These are phyloP conservation scores for Stephania yunnanensis DNA, from an alignment of 164 flowering plant genomes.

Conservation along the genomic window DNA sequence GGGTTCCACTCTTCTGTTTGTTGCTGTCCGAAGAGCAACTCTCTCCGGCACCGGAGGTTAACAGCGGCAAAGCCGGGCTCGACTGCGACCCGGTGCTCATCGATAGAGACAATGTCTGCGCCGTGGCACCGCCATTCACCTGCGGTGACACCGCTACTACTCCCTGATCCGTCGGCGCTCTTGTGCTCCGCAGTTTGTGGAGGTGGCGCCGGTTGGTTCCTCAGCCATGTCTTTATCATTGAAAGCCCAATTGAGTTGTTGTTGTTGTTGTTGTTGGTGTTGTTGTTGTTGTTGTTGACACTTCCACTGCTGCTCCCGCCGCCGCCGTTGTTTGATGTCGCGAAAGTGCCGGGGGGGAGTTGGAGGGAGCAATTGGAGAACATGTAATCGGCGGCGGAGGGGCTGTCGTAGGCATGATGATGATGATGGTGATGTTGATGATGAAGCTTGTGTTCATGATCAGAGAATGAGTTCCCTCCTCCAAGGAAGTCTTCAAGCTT, in stretches of 20 bases:
- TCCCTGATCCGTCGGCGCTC: constrained; percentile 8
- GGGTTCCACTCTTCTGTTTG: constrained; percentile 22
- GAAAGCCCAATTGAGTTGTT: constrained; percentile 59
- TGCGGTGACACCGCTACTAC: constrained; percentile 4
- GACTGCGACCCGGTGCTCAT: constrained; percentile 65
- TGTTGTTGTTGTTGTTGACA: constrained; percentile 15
- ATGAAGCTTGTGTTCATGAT: constrained; percentile 25
- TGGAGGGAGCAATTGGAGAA: constrained; percentile 33
- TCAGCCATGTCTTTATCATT: constrained; percentile 87
- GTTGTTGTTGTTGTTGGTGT: constrained; percentile 13
- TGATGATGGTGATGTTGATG: constrained; percentile 18
- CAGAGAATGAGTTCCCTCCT: constrained; percentile 45
- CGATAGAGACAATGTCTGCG: constrained; percentile 52
- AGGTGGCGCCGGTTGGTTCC: constrained; percentile 52
- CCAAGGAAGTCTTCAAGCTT: constrained; percentile 90
- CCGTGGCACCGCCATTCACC: neutral
- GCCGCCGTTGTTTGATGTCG: constrained; percentile 2
- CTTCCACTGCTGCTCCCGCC: constrained; percentile 7
- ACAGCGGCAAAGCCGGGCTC: constrained; percentile 30
- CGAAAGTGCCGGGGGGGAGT: constrained; percentile 15
- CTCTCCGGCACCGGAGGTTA: constrained; percentile 25
- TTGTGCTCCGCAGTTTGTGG: constrained; percentile 19
- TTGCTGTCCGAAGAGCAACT: constrained; percentile 36
- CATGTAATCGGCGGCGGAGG: constrained; percentile 27
- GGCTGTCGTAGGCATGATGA: constrained; percentile 16